Conservation (phyloP, 371 early-diverging fungal species). For the Mucor lusitanicus region DNA sequence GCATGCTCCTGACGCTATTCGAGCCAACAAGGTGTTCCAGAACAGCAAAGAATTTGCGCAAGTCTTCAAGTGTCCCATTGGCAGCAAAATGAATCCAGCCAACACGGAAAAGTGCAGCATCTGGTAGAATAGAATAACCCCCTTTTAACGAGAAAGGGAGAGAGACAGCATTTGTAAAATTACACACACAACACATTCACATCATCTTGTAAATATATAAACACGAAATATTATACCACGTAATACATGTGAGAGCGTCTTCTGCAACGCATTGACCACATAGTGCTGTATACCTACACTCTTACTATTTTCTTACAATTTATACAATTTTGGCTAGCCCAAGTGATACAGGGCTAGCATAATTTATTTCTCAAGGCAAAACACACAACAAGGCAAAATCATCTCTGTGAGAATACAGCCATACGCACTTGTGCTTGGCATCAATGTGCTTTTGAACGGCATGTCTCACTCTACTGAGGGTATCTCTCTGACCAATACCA, state of each 20-base stretch:
- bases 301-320: background rate
- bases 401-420: conserved; percentile 76
- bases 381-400: conserved; percentile 60
- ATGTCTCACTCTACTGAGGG: conserved; percentile 55
- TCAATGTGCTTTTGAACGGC: conserved; percentile 62
- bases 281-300: background rate
- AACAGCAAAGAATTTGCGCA: conserved; percentile 59
- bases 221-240: background rate
- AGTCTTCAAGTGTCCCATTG: conserved; percentile 53
- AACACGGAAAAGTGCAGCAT: conserved; percentile 34
- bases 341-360: background rate
- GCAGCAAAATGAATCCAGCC: conserved; percentile 50
- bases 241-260: background rate
- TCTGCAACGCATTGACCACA: background rate
- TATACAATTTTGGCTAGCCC: background rate
- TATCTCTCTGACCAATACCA: conserved; percentile 38
- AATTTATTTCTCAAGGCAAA: conserved; percentile 16
- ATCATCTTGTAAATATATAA: background rate
- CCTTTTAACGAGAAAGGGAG: background rate
- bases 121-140: conserved; percentile 27
- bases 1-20: conserved; percentile 50
- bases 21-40: conserved; percentile 58
- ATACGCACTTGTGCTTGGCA: conserved; percentile 62
- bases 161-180: background rate
- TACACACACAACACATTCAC: background rate